Evolutionary conservation across 768 basidiomycete species (phyloP).

Genomic region (Leccinum olivaceopallidum): DNA sequence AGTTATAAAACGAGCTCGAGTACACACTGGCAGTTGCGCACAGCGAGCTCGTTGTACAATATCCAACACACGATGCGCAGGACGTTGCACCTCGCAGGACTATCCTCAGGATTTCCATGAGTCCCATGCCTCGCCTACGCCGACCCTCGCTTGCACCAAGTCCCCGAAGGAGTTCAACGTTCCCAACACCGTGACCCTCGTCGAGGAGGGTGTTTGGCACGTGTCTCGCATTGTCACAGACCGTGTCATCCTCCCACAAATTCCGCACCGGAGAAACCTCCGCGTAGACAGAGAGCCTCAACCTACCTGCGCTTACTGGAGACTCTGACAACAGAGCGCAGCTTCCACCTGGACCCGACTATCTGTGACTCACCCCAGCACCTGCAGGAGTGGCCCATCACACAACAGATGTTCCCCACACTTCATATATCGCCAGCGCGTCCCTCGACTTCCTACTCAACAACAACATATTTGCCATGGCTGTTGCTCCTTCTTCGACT

Average conservation of each 20-base stretch:
- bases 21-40: neutral
- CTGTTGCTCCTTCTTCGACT: too few species aligned
- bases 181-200: slow-evolving; percentile 5
- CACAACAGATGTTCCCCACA: too few species aligned
- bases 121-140: slow-evolving; percentile 1
- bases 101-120: slow-evolving; percentile 47
- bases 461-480: too few species aligned
- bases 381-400: too few species aligned
- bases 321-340: slow-evolving; percentile 38
- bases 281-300: slow-evolving; percentile 20
- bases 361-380: too few species aligned
- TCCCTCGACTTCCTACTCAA: too few species aligned
- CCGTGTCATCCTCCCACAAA: slow-evolving; percentile 19
- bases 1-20: neutral
- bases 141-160: slow-evolving; percentile 25
- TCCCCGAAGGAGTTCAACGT: slow-evolving; percentile 22
- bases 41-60: slow-evolving; percentile 37
- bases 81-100: slow-evolving; percentile 72
- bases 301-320: slow-evolving; percentile 10
- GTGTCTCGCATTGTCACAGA: slow-evolving; percentile 28
- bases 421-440: too few species aligned
- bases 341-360: slow-evolving; percentile 44
- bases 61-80: slow-evolving; percentile 55
- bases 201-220: slow-evolving; percentile 19
- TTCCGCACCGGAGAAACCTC: slow-evolving; percentile 27